Evolutionary conservation across 768 basidiomycete species (phyloP), one percentile per base, ranked within the genome.

Genomic region (Trametopsis cervina): DNA sequence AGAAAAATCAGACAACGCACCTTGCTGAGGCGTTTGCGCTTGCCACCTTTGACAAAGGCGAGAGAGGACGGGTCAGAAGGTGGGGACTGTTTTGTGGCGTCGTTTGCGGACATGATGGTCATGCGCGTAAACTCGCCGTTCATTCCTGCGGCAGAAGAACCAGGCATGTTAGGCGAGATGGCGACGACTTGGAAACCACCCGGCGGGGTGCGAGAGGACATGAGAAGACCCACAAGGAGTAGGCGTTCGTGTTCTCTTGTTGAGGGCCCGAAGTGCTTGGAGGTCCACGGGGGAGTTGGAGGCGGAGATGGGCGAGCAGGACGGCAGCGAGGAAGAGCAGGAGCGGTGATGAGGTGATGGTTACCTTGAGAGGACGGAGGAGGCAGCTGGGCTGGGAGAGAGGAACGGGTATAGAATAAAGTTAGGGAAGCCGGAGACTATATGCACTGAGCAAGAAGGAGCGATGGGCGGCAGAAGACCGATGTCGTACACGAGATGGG

Each of bases 21-120:
- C 71, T 77, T 77, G 51, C 74, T 72, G 7, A 77, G 67, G 4
- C 75, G 73, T 52, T 77, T 77, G 38, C 75, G 70, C 57, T 78
- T 77, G n/a, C 68, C 69, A 35, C 70, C 71, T 51, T 74, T 77
- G 60, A 73, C 69, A 56, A 75, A 73, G n/a, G 72, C 65, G 51
- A 69, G 62, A 45, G 57, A 61, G 36, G 63, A 47, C 27, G 67
- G 65, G 20, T 64, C 68, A 48, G 33, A 41, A 37, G 35, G 47
- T 46, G 42, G 39, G 4, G 44, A 37, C 51, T 21, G 37, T 17
- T 39, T 17, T 4, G 51, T n/a, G 6, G 46, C 4, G 42, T 47
- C 42, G 9, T 22, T 35, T 49, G 46, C 42, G 40, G 24, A 44
- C 37, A 53, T n/a, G 33, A 47, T 47, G 46, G 45, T 40, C 53